Conservation (phyloP, 2,329 filamentous ascomycete genomes). For the Trichoderma polysporum region DNA sequence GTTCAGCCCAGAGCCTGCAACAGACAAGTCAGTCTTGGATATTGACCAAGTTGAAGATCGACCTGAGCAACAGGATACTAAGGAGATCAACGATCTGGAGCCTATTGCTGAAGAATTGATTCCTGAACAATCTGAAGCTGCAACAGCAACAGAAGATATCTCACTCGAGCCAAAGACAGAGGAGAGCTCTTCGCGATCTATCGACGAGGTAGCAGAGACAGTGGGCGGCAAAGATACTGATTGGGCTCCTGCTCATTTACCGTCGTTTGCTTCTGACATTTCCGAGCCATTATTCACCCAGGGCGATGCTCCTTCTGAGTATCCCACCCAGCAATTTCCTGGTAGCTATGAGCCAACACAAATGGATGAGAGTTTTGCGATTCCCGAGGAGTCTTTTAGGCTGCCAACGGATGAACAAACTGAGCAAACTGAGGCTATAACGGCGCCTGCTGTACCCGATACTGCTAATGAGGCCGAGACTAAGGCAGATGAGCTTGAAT, state of each 20-base stretch:
- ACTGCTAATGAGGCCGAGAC: background rate
- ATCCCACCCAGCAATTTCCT: slow-evolving; percentile 27
- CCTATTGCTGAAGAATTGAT: background rate
- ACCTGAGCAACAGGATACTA: background rate
- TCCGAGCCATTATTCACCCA: slow-evolving; percentile 38
- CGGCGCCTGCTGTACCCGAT: background rate
- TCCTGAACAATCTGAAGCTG: background rate
- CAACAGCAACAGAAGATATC: background rate
- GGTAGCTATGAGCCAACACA: slow-evolving; percentile 29
- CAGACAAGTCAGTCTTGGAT: background rate
- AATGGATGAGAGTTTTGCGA: slow-evolving; percentile 22
- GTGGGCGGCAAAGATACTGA: background rate
- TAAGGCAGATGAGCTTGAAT: no score
- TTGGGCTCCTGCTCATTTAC: background rate
- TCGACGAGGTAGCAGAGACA: background rate
- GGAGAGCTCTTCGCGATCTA: background rate
- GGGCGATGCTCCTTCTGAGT: slow-evolving; percentile 28
- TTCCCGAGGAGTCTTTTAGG: background rate
- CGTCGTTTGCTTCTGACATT: slow-evolving; percentile 26
- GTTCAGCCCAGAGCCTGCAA: background rate
- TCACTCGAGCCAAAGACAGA: background rate
- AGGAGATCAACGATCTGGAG: background rate
- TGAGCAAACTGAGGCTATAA: slow-evolving; percentile 19
- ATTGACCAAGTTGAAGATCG: background rate
- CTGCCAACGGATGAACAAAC: background rate